phyloP scores from a whole-genome alignment of 192 early-diverging fungal species.

The Umbelopsis sp. region DNA sequence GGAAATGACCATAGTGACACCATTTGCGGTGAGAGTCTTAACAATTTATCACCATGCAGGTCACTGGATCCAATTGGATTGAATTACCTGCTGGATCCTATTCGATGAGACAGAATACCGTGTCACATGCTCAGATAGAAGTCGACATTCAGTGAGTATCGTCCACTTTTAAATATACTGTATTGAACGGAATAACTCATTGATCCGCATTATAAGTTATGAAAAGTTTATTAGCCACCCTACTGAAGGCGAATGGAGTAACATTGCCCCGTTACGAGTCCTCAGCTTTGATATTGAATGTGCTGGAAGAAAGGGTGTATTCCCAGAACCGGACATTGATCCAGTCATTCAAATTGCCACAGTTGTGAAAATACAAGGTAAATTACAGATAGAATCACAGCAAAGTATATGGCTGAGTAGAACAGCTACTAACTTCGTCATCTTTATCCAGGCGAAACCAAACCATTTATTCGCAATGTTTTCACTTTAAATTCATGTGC shows the following conservation, averaged over 20 bases:
- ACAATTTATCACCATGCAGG: conserved; percentile 30
- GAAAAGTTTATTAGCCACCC: conserved; percentile 80
- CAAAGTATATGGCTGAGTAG: neutral
- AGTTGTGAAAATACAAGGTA: conserved; percentile 87
- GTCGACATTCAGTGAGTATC: conserved; percentile 64
- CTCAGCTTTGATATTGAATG: conserved; percentile 99
- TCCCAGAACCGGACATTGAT: conserved; percentile 89
- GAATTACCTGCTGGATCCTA: conserved; percentile 83
- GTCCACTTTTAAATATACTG: neutral
- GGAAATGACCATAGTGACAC: neutral
- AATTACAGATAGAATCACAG: neutral
- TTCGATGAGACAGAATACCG: conserved; percentile 40
- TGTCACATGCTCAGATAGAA: conserved; percentile 80
- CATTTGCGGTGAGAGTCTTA: neutral
- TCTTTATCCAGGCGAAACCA: conserved; percentile 61
- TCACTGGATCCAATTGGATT: conserved; percentile 91
- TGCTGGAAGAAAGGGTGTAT: conserved; percentile 91
- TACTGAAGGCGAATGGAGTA: conserved; percentile 89
- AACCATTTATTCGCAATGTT: conserved; percentile 93
- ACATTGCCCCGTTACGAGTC: conserved; percentile 92
- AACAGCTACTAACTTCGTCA: neutral
- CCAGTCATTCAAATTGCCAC: conserved; percentile 98
- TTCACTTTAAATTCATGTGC: conserved; percentile 92
- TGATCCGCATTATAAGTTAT: conserved; percentile 46
- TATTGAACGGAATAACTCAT: neutral